Conservation (phyloP, 2,329 filamentous ascomycete species). For the Diaporthe velutina region DNA sequence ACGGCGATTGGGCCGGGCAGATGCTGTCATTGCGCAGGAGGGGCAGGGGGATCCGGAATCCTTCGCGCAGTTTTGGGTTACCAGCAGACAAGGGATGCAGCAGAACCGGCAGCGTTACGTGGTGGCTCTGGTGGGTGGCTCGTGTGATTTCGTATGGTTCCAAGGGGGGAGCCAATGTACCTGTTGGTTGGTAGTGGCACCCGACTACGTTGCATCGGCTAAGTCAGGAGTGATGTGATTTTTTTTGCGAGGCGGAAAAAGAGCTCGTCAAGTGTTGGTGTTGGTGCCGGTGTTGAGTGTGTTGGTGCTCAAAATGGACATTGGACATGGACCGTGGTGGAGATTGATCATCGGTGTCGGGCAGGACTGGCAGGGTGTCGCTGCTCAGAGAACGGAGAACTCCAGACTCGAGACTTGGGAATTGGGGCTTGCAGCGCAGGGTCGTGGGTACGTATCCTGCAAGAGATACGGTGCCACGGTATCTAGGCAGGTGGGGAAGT, state of each 20-base stretch:
- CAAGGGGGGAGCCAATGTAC: constrained; percentile 16
- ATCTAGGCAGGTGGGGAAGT: constrained; percentile 26
- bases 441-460: neutral
- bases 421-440: neutral
- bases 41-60: constrained; percentile 29
- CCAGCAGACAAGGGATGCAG: constrained; percentile 21
- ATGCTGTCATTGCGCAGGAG: constrained; percentile 33
- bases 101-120: neutral
- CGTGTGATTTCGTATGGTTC: constrained; percentile 30
- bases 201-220: constrained; percentile 6
- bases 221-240: neutral
- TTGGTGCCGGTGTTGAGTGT: neutral
- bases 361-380: neutral
- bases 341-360: neutral
- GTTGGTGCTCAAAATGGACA: constrained; percentile 19
- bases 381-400: neutral
- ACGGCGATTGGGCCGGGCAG: constrained; percentile 20
- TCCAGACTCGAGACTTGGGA: neutral
- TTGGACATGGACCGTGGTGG: neutral
- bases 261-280: neutral
- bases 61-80: constrained; percentile 32
- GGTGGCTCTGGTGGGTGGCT: constrained; percentile 20
- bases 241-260: neutral
- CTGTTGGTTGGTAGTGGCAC: constrained; percentile 18
- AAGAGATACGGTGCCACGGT: constrained; percentile 4